Percentiles rank a stretch among this genome's conserved stretches.
Evolutionary conservation across 1,284 basidiomycete species (phyloP).

Genomic region (Ganoderma sinense): DNA sequence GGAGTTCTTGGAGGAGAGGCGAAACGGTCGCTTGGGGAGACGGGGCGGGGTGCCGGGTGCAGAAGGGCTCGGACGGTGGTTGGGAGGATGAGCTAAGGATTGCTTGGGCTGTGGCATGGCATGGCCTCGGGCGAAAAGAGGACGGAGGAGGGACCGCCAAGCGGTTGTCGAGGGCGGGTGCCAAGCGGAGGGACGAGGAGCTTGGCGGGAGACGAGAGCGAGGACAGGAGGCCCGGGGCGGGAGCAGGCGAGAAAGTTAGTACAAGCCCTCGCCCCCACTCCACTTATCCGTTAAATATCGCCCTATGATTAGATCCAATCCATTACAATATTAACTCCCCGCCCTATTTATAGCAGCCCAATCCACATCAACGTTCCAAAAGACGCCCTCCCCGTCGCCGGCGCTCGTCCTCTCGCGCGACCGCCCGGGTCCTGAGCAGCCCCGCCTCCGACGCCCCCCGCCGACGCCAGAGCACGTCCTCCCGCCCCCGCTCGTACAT

Average conservation of each 20-base stretch:
- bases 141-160: slow-evolving; percentile 9
- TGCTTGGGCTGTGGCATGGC: slow-evolving; percentile 29
- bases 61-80: slow-evolving; percentile 6
- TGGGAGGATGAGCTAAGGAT: slow-evolving; percentile 20
- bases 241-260: background rate
- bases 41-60: slow-evolving; percentile 17
- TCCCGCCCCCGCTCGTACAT: slow-evolving; percentile 75
- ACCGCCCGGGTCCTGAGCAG: slow-evolving; percentile 53
- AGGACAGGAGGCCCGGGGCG: slow-evolving; percentile 13
- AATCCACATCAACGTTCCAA: slow-evolving; percentile 23
- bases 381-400: slow-evolving; percentile 47
- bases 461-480: slow-evolving; percentile 54
- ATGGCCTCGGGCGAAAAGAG: slow-evolving; percentile 23
- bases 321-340: slow-evolving; percentile 18
- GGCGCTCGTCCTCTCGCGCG: slow-evolving; percentile 60
- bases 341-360: slow-evolving; percentile 27
- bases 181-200: slow-evolving; percentile 11
- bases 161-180: slow-evolving; percentile 1
- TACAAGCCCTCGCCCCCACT: background rate
- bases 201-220: slow-evolving; percentile 17
- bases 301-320: slow-evolving; percentile 28
- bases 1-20: slow-evolving; percentile 19
- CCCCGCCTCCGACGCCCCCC: slow-evolving; percentile 46
- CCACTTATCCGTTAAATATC: slow-evolving; percentile 29
- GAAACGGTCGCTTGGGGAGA: slow-evolving; percentile 24